phyloP scores from a whole-genome alignment of 805 yeast species.

The Pichia occidentalis region DNA sequence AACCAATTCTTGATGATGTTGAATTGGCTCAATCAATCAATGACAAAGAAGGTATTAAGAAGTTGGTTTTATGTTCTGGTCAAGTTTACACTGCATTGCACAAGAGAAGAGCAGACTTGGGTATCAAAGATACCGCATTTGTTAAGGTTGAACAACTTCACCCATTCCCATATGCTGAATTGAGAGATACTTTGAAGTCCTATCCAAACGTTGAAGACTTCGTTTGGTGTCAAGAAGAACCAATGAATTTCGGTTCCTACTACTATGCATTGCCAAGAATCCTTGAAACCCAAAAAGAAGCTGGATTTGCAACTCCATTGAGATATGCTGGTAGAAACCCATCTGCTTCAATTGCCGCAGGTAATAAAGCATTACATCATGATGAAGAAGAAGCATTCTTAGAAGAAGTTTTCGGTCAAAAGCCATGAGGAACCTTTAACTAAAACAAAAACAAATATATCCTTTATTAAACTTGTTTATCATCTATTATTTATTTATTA shows the following conservation, averaged over 20 bases:
- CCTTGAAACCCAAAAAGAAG: slow-evolving; percentile 66
- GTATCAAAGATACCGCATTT: slow-evolving; percentile 79
- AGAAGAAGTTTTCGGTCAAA: slow-evolving; percentile 54
- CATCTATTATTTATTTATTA: slow-evolving; percentile 1
- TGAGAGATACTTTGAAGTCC: slow-evolving; percentile 72
- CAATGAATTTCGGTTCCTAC: slow-evolving; percentile 94
- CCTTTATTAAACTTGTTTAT: background rate
- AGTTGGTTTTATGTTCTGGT: slow-evolving; percentile 79
- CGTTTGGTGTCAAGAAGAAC: slow-evolving; percentile 98
- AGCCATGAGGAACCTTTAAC: slow-evolving; percentile 1
- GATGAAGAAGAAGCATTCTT: slow-evolving; percentile 87
- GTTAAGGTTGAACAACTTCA: slow-evolving; percentile 89
- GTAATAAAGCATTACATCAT: slow-evolving; percentile 79
- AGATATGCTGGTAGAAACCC: slow-evolving; percentile 98
- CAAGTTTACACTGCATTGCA: slow-evolving; percentile 91
- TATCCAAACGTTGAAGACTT: slow-evolving; percentile 83
- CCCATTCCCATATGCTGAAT: slow-evolving; percentile 97
- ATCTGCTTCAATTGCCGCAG: slow-evolving; percentile 97
- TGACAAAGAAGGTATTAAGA: slow-evolving; percentile 77
- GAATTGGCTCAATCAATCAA: slow-evolving; percentile 76
- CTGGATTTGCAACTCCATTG: slow-evolving; percentile 49
- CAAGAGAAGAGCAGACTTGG: slow-evolving; percentile 77
- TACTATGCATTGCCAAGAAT: slow-evolving; percentile 78
- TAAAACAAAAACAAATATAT: too few relatives aligned
- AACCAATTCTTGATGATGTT: slow-evolving; percentile 91